Base-by-base conservation (phyloP, 2,329 filamentous ascomycete species). In the Colletotrichum aenigma region DNA sequence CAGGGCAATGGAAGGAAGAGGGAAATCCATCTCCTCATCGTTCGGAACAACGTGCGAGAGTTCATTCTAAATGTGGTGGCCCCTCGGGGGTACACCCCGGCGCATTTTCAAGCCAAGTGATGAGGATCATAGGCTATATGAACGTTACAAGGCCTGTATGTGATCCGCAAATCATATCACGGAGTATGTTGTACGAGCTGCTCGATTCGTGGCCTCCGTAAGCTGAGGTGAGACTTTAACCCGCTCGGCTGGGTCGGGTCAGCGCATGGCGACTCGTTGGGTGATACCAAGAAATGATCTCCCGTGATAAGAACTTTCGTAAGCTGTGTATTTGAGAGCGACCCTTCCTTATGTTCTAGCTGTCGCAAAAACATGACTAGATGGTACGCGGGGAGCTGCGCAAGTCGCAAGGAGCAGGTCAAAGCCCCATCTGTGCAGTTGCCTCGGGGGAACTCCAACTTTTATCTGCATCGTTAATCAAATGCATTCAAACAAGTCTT, bases 141-240 rank as follows among this genome's bases (percentile, higher is more conserved):
- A 43, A 10, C 8, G 2, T n/a, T 8, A 6, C n/a, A 10, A 24
- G 10, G 16, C 8, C 9, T 7, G n/a, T 13, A 10, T 28, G 55
- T 18, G 4, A 8, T 7, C 3, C 8, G 16, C 30, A 10, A 61
- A 61, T 61, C 28, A 61, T n/a, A 3, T 12, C 18, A 9, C 6
- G 6, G 55, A 26, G 8, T 58, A 26, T 30, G 13, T 28, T 13
- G 4, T 13, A 52, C 2, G 26, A 48, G 9, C n/a, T 48, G 4
- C 38, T 12, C 26, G 2, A 13, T 28, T 30, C 6, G 16, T 9
- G 32, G 3, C 15, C 18, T 15, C 18, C 3, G 52, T 69, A 60
- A 69, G 52, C 52, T 69, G 52, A 69, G 43, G 66, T 69, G n/a
- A 69, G 64, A 52, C 21, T 62, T 36, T 26, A 30, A 21, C 30